These are phyloP conservation scores for Kokia cookei DNA, from an alignment of 441 rosid species.

Conservation along the genomic window DNA sequence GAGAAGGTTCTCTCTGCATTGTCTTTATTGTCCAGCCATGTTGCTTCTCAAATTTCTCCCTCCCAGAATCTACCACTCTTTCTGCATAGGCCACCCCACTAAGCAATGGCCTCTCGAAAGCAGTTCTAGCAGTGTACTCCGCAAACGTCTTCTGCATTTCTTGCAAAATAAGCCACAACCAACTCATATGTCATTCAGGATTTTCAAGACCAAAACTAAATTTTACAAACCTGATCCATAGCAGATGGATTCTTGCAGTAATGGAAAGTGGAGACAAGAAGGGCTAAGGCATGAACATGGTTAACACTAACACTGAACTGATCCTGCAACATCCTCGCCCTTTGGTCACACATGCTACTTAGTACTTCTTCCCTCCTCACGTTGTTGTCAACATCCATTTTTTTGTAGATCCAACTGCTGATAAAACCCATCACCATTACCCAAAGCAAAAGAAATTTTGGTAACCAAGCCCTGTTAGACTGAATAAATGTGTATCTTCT, in stretches of 20 bases:
- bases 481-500: constrained; percentile 66
- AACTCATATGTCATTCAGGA: too few relatives aligned
- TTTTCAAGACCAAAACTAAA: neutral
- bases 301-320: constrained; percentile 91
- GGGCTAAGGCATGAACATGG: constrained; percentile 93
- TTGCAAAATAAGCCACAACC: neutral
- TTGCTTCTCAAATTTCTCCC: constrained; percentile 73
- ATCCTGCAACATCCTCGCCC: constrained; percentile 95
- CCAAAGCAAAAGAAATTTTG: constrained; percentile 51
- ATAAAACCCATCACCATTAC: constrained; percentile 36
- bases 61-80: constrained; percentile 54
- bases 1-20: constrained; percentile 78
- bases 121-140: constrained; percentile 88
- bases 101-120: constrained; percentile 84
- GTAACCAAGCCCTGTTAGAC: constrained; percentile 59
- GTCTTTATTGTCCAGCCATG: constrained; percentile 85
- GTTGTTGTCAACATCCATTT: constrained; percentile 52
- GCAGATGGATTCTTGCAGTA: constrained; percentile 89
- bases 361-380: constrained; percentile 65
- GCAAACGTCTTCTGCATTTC: constrained; percentile 77
- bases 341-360: constrained; percentile 85
- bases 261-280: constrained; percentile 91
- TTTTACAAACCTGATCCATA: constrained; percentile 62
- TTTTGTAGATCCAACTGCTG: constrained; percentile 38
- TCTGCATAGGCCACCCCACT: constrained; percentile 92